phyloP scores from a whole-genome alignment of 163 green algal species.

The Smithsoniella earleae region DNA sequence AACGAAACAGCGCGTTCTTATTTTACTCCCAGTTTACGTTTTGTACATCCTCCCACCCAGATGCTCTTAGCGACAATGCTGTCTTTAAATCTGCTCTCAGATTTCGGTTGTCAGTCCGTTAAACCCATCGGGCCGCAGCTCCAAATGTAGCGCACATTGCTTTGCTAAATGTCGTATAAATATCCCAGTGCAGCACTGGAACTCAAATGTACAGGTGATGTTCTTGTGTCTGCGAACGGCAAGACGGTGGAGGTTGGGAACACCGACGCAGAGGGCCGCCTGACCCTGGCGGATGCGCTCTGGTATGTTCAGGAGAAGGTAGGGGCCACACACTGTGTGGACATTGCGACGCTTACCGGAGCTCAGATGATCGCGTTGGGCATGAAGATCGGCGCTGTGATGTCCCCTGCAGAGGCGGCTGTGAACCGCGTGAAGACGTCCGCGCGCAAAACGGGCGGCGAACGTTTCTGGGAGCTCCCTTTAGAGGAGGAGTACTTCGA shows the following conservation, averaged over 20 bases:
- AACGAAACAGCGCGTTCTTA: no score
- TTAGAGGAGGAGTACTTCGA: conserved; percentile 85
- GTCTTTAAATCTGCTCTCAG: no score
- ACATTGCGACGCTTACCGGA: conserved; percentile 92
- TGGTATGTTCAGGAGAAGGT: conserved; percentile 73
- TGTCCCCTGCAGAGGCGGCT: conserved; percentile 38
- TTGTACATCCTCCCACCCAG: no score
- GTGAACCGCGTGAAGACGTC: neutral
- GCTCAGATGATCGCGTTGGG: conserved; percentile 60
- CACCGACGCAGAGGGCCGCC: conserved; percentile 65
- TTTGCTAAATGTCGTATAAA: no score
- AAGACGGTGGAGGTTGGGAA: conserved; percentile 84
- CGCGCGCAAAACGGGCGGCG: conserved; percentile 49
- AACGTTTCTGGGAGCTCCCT: conserved; percentile 81
- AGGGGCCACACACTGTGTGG: conserved; percentile 58
- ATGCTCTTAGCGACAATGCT: no score
- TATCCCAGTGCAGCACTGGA: no score
- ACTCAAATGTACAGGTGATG: no score
- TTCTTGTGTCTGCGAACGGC: conserved; percentile 84
- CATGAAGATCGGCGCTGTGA: conserved; percentile 43
- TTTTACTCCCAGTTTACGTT: no score
- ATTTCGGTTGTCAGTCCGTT: no score
- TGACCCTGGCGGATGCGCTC: conserved; percentile 90
- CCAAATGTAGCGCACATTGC: no score
- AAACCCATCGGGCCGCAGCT: no score